Evolutionary conservation across 768 basidiomycete species (phyloP), one percentile per base, ranked within the genome.

Genomic region (Lentinula edodes): DNA sequence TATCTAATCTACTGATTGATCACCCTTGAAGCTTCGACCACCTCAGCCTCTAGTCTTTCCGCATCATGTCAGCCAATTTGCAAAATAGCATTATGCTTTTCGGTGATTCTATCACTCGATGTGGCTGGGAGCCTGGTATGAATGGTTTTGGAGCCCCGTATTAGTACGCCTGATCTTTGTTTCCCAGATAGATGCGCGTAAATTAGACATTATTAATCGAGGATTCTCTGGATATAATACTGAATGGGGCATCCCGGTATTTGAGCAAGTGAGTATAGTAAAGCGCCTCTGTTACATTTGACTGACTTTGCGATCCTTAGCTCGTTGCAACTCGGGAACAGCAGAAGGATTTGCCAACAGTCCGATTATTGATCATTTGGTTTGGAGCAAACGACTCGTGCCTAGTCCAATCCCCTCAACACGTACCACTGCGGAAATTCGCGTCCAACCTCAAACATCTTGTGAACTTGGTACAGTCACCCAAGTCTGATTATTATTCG

Each of bases 371-470:
- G 62, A 84, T 84, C 6, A 85, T 96, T 68, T 97, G 93, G 93
- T 91, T 91, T 63, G 94, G 94, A 52, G 87, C 88, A 15, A 98
- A 98, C 73, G 95, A 98, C 71, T 84, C 95, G 6, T 84, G 83
- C 65, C 77, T 91, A 54, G 71, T 74, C 34, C 82, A 82, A 0
- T 85, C 81, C 18, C 73, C 78, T 15, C 95, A 96, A 68, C 89
- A 93, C 69, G 89, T 95, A 48, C 88, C 93, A 2, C 74, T 91
- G 32, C 72, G 77, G 18, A 76, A 77, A 52, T 96, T 85, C 78
- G 79, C 75, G 38, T 70, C 74, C 54, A 95, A 95, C 69, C 74
- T 96, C 48, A 71, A 71, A 52, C 71, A 77, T 34, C 83, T 95
- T 67, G 75, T 95, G 61, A 67, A 79, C 41, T 77, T 87, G 69